Evolutionary conservation across 2,329 filamentous ascomycete species (phyloP), one percentile per base, ranked within the genome.

Genomic region (Exophiala xenobiotica): DNA sequence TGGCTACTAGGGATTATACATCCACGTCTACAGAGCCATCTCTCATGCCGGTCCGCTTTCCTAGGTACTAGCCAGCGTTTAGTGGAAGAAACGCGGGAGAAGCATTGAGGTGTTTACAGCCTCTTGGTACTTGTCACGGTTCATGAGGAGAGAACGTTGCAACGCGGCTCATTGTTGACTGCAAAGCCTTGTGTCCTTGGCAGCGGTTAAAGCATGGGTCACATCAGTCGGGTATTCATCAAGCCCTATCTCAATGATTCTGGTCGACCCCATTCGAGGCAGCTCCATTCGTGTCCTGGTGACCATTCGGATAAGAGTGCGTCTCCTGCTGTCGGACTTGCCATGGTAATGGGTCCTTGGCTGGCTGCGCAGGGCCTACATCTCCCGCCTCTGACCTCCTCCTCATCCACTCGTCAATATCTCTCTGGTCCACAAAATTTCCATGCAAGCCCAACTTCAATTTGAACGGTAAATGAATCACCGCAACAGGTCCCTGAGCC

Each of bases 381-480:
- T 57, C 54, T 3, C 54, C 54, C 3, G 50, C 47, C 16, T 44
- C 47, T 5, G 47, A 51, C 22, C 54, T 26, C 14, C 51, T 47
- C 35, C 38, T 42, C 44, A 50, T 33, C 51, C 54, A 57, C 18
- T 51, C 54, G n/a, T 40, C 18, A 16, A 57, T 57, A 33, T 57
- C 54, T 26, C 48, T 50, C 12, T 57, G 46, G 41, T 54, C 54
- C 12, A 57, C 54, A 19, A 54, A 70, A 46, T 68, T 70, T 0
- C 68, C 68, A 53, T 70, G 68, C 35, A 70, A 44, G 3, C 67
- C 65, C 33, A 67, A 50, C 22, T 63, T 60, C 14, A 69, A 46
- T 45, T 64, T 66, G 43, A 70, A 60, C 2, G 68, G 68, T 18
- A 71, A 38, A 29, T 65, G 59, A 12, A 70, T 60, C 1, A 63